These are phyloP conservation scores for Xylariaceae sp. DNA, from an alignment of 2,329 filamentous ascomycete genomes.

Conservation along the genomic window DNA sequence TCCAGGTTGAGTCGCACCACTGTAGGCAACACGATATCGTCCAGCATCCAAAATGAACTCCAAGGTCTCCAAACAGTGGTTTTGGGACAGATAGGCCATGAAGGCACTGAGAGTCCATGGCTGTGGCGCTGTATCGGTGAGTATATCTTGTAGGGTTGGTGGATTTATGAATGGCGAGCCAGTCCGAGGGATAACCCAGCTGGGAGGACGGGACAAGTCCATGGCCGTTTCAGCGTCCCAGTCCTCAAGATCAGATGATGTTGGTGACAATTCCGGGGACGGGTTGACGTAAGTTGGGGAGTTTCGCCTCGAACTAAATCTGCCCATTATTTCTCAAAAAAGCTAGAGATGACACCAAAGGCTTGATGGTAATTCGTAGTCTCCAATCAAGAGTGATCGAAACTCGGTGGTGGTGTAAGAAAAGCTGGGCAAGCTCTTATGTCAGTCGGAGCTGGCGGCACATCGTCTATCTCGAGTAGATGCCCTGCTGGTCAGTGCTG, in stretches of 20 bases:
- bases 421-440: no score
- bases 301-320: conserved; percentile 41
- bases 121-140: conserved; percentile 77
- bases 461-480: background rate
- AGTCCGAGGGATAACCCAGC: conserved; percentile 40
- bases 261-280: conserved; percentile 40
- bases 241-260: conserved; percentile 43
- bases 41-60: conserved; percentile 96
- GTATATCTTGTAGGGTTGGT: conserved; percentile 80
- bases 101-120: conserved; percentile 91
- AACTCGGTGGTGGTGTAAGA: no score
- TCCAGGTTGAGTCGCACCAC: conserved; percentile 41
- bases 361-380: background rate
- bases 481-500: background rate
- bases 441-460: background rate
- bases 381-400: background rate
- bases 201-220: conserved; percentile 47
- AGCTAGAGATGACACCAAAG: background rate
- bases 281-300: conserved; percentile 42
- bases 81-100: conserved; percentile 94
- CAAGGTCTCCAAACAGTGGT: conserved; percentile 92
- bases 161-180: conserved; percentile 39
- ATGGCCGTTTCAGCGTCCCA: conserved; percentile 41
- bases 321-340: conserved; percentile 40
- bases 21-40: conserved; percentile 65